Evolutionary conservation across 495 filamentous ascomycete genomes (phyloP).

Genomic region (Tetracladium setigerum): DNA sequence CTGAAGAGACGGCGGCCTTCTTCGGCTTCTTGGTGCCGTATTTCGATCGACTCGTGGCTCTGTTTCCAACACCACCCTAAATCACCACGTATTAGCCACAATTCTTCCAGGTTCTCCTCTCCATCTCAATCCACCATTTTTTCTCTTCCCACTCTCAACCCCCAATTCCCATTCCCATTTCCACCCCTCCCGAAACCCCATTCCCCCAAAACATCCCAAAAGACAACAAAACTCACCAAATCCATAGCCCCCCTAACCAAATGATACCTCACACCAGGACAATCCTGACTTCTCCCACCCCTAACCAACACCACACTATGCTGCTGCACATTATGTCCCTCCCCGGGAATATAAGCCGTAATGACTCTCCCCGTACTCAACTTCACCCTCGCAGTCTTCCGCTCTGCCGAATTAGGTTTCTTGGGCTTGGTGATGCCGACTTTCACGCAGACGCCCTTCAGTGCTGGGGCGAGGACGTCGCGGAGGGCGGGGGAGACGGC

Average conservation of each 20-base stretch:
- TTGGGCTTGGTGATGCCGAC: conserved; percentile 90
- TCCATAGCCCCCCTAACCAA: conserved; percentile 88
- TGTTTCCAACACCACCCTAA: conserved; percentile 84
- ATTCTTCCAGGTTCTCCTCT: not conserved
- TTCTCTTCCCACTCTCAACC: not conserved
- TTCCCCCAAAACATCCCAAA: not conserved
- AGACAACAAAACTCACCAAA: conserved; percentile 56
- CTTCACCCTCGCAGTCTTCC: conserved; percentile 83
- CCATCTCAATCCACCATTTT: not conserved
- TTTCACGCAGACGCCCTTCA: conserved; percentile 94
- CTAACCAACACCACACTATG: conserved; percentile 93
- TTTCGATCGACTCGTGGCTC: conserved; percentile 81
- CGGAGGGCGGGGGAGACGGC: conserved; percentile 76
- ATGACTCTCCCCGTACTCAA: conserved; percentile 82
- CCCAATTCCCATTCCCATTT: not conserved
- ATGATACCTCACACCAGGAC: conserved; percentile 95
- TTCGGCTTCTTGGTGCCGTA: conserved; percentile 99
- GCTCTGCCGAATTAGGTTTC: conserved; percentile 95
- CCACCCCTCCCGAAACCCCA: not conserved
- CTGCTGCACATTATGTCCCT: conserved; percentile 98
- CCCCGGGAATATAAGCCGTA: conserved; percentile 88
- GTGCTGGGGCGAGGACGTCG: conserved; percentile 56
- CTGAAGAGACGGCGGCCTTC: conserved; percentile 37
- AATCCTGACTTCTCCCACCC: conserved; percentile 90
- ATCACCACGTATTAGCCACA: conserved; percentile 14